Evolutionary conservation across 2,329 filamentous ascomycete genomes (phyloP).

Genomic region (Sporothrix curviconia): DNA sequence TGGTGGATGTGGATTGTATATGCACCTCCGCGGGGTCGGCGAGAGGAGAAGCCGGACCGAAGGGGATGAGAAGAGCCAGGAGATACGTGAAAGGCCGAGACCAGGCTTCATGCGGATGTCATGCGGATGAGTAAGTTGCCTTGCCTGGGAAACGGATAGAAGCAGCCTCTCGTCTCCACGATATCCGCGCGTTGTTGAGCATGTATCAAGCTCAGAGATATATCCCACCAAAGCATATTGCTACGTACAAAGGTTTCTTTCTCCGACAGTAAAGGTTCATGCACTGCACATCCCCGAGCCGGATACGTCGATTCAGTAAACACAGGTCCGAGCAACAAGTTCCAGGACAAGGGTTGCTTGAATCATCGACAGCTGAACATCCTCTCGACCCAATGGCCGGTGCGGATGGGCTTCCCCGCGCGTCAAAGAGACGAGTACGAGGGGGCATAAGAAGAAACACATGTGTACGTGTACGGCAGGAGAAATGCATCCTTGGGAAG

Average conservation of each 20-base stretch:
- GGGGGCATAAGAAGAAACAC: background rate
- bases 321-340: background rate
- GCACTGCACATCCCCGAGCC: too few species aligned
- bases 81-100: background rate
- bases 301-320: background rate
- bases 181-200: too few species aligned
- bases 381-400: background rate
- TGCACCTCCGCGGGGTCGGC: background rate
- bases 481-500: background rate
- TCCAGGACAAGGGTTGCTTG: slow-evolving; percentile 5
- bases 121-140: too few species aligned
- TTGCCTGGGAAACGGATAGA: too few species aligned
- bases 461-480: too few species aligned
- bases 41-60: background rate
- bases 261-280: too few species aligned
- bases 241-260: too few species aligned
- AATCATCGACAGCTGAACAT: slow-evolving; percentile 6
- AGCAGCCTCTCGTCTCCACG: too few species aligned
- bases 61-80: background rate
- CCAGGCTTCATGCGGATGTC: too few species aligned
- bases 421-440: background rate
- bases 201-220: too few species aligned
- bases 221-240: too few species aligned
- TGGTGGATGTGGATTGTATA: background rate
- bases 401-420: background rate